Evolutionary conservation across 495 filamentous ascomycete species (phyloP), one percentile per base, ranked within the genome.

Genomic region (Thermochaetoides thermophila): DNA sequence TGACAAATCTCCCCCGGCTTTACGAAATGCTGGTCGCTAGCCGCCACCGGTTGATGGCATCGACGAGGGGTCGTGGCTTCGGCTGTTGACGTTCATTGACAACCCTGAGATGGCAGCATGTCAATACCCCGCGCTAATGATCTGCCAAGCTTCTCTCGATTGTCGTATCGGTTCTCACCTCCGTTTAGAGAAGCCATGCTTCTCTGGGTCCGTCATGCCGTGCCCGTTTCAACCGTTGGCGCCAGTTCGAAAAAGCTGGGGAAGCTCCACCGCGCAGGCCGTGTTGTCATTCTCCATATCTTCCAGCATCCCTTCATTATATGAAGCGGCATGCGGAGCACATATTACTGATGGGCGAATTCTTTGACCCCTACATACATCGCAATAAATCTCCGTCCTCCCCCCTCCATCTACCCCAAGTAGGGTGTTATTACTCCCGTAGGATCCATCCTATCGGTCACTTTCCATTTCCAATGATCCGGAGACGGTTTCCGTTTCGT

Each of bases 381-480:
- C 22, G 20, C 45, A 51, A 51, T 54, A 34, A 49, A 51, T 49
- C 31, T 25, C 14, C 28, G 13, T 40, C 37, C 37, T 37, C 31
- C 31, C 22, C 9, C 30, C 7, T 2, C 10, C 15, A 30, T 32
- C 6, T 6, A 37, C 47, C 42, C 23, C 30, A 38, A 8, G 28
- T 34, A 38, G 37, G 31, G 39, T 38, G 16, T 31, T 36, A 33
- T 45, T 48, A 44, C 46, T 43, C 31, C 49, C 49, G 45, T 32
- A 16, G 41, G 29, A 38, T 38, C 51, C 49, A 44, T 48, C 44
- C 49, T 43, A 45, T 46, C 46, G 49, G 49, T 50, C 41, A 35
- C 48, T n/a, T 43, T 35, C 36, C 45, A 21, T 42, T 39, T 46
- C 22, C 22, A n/a, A n/a, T 37, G 17, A 39, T 41, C 45, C 43